Base-by-base conservation (phyloP, 2,329 filamentous ascomycete genomes). In the Sphaerulina populicola region DNA sequence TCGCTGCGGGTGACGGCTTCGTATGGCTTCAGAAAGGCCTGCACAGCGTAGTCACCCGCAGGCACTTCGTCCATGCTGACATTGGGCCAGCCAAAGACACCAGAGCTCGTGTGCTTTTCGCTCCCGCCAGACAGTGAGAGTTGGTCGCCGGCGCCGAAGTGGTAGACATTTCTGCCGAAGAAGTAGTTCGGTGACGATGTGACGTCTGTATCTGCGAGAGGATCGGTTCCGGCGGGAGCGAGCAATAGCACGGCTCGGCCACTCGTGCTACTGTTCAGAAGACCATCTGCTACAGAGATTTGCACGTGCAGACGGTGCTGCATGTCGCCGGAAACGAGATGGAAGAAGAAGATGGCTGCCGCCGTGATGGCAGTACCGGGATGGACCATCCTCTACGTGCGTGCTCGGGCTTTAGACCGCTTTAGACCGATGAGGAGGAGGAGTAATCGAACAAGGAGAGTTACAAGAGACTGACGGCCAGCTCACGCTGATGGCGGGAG, bases 201-300 rank as follows among this genome's bases (percentile, higher is more conserved):
- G 31, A 69, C 66, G 48, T 69, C 68, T 4, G 62, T 67, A 37
- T 69, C 62, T 3, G 64, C 58, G n/a, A 70, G 60, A 21, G 68
- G 68, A 53, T 68, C 61, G 1, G 58, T 61, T 1, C 65, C 65
- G 15, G 62, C 60, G 6, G 67, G 68, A 3, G 67, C 65, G 49
- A 69, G 63, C 49, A 69, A 59, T 30, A 69, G 44, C 11, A 62
- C 53, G 29, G 68, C 53, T 12, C 63, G 63, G n/a, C 67, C 66
- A 58, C 66, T 60, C 2, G 58, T 65, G 36, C 57, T 58, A 12
- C 52, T 33, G 10, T 60, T 55, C 15, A 69, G 46, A 4, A 69
- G 54, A 3, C 62, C 64, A 7, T 60, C 54, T 3, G 59, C 60
- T 6, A 67, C 48, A 0, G 65, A 63, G 12, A 69, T 42, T 27